These are phyloP conservation scores for Acer saccharum DNA, from an alignment of 345 rosid species.

Conservation along the genomic window DNA sequence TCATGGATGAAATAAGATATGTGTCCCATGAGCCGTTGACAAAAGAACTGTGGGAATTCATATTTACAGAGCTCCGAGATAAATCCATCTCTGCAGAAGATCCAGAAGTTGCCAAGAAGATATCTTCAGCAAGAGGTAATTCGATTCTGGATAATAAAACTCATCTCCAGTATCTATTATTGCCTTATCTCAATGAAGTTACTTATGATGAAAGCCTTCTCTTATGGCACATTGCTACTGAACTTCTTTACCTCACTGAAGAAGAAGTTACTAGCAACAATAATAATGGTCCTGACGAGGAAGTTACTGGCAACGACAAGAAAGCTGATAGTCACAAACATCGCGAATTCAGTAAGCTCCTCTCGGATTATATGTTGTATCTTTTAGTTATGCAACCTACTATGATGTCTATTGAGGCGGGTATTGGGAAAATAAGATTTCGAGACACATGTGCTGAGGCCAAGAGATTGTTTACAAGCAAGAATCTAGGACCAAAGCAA, in stretches of 20 bases:
- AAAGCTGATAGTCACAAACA: too few species aligned
- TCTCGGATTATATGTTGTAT: conserved; percentile 65
- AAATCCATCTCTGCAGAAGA: neutral
- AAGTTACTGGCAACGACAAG: too few species aligned
- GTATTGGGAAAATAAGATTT: conserved; percentile 1
- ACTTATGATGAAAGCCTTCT: too few species aligned
- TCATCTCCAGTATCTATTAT: too few species aligned
- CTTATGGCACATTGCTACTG: too few species aligned
- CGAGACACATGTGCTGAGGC: conserved; percentile 51
- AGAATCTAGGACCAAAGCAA: neutral
- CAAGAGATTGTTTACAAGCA: conserved; percentile 31
- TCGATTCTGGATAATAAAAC: too few species aligned
- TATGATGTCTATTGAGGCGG: conserved; percentile 48
- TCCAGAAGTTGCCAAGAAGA: conserved; percentile 21
- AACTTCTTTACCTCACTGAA: conserved; percentile 32
- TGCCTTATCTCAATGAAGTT: conserved; percentile 35
- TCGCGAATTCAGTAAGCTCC: conserved; percentile 40
- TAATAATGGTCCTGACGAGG: too few species aligned
- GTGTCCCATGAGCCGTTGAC: too few species aligned
- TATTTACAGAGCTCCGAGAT: too few species aligned
- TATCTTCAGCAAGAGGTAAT: conserved; percentile 57
- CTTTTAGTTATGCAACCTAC: conserved; percentile 50
- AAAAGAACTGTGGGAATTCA: too few species aligned
- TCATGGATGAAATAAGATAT: too few species aligned
- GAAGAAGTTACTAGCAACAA: neutral